Evolutionary conservation across 164 flowering plant genomes (phyloP).

Genomic region (Magnolia changhungtana): DNA sequence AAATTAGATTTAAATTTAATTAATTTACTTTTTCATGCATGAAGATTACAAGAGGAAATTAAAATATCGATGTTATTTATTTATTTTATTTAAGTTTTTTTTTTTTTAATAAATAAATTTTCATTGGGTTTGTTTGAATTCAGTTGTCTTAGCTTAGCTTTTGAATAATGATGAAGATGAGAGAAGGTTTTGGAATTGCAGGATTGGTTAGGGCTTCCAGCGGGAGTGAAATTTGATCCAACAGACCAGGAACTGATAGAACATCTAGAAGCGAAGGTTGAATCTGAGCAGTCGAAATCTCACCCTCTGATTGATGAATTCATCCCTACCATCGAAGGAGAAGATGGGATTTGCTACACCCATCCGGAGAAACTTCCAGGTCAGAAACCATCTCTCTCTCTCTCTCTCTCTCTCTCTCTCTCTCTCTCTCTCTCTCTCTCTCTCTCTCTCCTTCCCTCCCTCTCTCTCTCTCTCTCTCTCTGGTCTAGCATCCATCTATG

Average conservation of each 20-base stretch:
- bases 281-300: slow-evolving; percentile 40
- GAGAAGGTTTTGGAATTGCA: slow-evolving; percentile 26
- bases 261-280: slow-evolving; percentile 80
- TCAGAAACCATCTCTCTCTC: slow-evolving; percentile 9
- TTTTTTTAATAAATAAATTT: too few relatives aligned
- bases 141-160: too few relatives aligned
- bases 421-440: background rate
- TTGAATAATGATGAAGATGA: too few relatives aligned
- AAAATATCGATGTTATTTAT: too few relatives aligned
- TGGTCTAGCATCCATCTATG: background rate
- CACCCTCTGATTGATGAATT: slow-evolving; percentile 93
- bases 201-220: slow-evolving; percentile 83
- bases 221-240: slow-evolving; percentile 97
- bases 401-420: slow-evolving; percentile 4
- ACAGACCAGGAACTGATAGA: slow-evolving; percentile 77
- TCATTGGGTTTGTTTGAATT: background rate
- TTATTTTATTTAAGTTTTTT: too few relatives aligned
- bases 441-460: background rate
- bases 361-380: slow-evolving; percentile 96
- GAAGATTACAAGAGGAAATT: too few relatives aligned
- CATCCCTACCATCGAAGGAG: slow-evolving; percentile 83
- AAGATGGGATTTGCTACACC: slow-evolving; percentile 91
- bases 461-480: background rate
- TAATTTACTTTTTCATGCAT: too few relatives aligned
- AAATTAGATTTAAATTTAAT: background rate